Evolutionary conservation across 2,329 filamentous ascomycete species (phyloP).

Genomic region (Sporothrix brasiliensis): DNA sequence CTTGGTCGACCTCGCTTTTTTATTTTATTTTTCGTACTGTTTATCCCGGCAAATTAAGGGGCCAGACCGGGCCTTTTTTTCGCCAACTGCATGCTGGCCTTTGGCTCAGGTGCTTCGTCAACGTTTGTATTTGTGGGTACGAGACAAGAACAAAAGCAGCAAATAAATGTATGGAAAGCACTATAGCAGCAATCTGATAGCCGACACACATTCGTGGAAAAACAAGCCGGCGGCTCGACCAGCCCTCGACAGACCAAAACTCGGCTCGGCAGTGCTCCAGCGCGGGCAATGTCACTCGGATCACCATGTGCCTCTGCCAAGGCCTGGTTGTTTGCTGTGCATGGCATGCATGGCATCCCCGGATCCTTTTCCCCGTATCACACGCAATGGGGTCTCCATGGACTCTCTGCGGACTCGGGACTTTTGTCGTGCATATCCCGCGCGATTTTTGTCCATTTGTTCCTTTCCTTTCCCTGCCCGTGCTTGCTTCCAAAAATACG

Average conservation of each 20-base stretch:
- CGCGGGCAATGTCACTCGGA: conserved; percentile 6
- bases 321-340: background rate
- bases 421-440: conserved; percentile 18
- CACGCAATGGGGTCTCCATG: background rate
- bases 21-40: background rate
- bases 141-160: background rate
- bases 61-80: conserved; percentile 12
- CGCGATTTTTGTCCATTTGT: background rate
- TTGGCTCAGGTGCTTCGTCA: background rate
- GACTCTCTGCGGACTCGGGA: background rate
- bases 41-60: background rate
- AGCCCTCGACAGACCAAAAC: background rate
- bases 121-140: too few species aligned
- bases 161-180: background rate
- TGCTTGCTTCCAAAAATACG: conserved; percentile 27
- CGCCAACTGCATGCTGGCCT: background rate
- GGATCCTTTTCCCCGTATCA: background rate
- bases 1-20: background rate
- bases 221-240: background rate
- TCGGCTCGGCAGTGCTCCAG: background rate
- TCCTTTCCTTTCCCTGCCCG: background rate
- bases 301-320: conserved; percentile 12
- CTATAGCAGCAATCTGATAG: background rate
- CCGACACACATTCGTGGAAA: background rate
- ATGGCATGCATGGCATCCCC: conserved; percentile 6